Conservation (phyloP, 2,329 filamentous ascomycete genomes). For the Scortechinia acanthostroma region DNA sequence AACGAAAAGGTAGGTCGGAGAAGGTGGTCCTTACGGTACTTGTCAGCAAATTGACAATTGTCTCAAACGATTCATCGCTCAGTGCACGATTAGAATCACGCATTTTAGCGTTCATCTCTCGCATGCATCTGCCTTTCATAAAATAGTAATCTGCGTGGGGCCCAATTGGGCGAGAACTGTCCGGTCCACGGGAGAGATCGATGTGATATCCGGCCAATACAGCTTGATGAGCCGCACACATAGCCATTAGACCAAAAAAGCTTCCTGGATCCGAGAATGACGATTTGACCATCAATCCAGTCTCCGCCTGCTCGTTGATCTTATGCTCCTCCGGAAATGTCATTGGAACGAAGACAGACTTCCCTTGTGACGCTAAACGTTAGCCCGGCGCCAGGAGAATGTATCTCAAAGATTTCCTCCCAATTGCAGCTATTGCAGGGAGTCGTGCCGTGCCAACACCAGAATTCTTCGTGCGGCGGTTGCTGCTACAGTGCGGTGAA, state of each 20-base stretch:
- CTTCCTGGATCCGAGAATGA: slow-evolving; percentile 22
- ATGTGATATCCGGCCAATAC: slow-evolving; percentile 14
- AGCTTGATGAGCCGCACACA: slow-evolving; percentile 26
- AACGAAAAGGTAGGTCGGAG: not conserved
- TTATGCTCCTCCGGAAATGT: not conserved
- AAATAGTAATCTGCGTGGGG: slow-evolving; percentile 23
- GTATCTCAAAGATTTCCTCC: not conserved
- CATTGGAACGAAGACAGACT: not conserved
- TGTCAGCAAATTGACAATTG: slow-evolving; percentile 23
- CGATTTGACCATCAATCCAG: slow-evolving; percentile 17
- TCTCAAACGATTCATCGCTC: slow-evolving; percentile 22
- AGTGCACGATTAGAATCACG: slow-evolving; percentile 13
- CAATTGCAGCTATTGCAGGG: no score
- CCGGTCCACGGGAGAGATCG: slow-evolving; percentile 9
- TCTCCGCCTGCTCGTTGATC: slow-evolving; percentile 8
- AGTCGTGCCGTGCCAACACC: no score
- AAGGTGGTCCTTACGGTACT: slow-evolving; percentile 16
- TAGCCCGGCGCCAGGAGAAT: no score
- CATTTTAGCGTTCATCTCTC: slow-evolving; percentile 19
- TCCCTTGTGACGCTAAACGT: not conserved
- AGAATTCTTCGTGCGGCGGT: no score
- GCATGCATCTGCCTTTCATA: slow-evolving; percentile 24
- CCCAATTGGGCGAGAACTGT: slow-evolving; percentile 10
- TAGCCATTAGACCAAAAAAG: slow-evolving; percentile 26
- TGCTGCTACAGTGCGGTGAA: not conserved